These are phyloP conservation scores for Chimonanthus salicifolius DNA, from an alignment of 164 flowering plant genomes.

Conservation along the genomic window DNA sequence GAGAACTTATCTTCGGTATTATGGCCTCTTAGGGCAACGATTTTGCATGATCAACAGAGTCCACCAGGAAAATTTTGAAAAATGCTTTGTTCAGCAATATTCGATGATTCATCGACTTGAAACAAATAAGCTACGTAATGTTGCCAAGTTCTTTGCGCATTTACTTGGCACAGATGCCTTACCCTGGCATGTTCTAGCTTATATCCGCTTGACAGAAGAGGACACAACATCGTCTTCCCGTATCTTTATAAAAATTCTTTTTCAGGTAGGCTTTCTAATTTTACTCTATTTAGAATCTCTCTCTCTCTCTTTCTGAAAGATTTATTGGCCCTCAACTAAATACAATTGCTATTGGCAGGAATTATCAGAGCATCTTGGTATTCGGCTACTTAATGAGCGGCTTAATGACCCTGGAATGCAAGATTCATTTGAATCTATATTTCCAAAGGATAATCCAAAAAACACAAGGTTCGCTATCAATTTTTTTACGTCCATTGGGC, in stretches of 20 bases:
- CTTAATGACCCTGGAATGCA: conserved; percentile 76
- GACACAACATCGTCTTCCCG: conserved; percentile 97
- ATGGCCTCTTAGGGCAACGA: conserved; percentile 89
- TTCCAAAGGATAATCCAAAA: conserved; percentile 87
- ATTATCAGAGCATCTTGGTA: conserved; percentile 84
- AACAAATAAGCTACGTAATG: conserved; percentile 88
- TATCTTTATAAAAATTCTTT: conserved; percentile 89
- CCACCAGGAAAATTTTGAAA: conserved; percentile 87
- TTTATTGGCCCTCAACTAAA: background rate
- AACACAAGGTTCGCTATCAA: conserved; percentile 86
- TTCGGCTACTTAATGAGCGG: conserved; percentile 70
- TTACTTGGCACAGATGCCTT: conserved; percentile 90
- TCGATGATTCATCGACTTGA: conserved; percentile 93
- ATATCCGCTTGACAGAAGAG: conserved; percentile 88
- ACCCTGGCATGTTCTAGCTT: conserved; percentile 90
- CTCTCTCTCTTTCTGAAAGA: background rate
- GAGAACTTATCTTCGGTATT: conserved; percentile 84
- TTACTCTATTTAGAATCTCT: background rate
- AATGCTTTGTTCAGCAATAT: conserved; percentile 87
- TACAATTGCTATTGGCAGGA: conserved; percentile 41
- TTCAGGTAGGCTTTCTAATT: conserved; percentile 47
- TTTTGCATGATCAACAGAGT: conserved; percentile 92
- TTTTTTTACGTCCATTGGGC: conserved; percentile 94
- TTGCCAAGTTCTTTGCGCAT: conserved; percentile 96
- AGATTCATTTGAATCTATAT: conserved; percentile 76